These are phyloP conservation scores for Tylopilus sp. DNA, from an alignment of 1,284 basidiomycete species.

Conservation along the genomic window DNA sequence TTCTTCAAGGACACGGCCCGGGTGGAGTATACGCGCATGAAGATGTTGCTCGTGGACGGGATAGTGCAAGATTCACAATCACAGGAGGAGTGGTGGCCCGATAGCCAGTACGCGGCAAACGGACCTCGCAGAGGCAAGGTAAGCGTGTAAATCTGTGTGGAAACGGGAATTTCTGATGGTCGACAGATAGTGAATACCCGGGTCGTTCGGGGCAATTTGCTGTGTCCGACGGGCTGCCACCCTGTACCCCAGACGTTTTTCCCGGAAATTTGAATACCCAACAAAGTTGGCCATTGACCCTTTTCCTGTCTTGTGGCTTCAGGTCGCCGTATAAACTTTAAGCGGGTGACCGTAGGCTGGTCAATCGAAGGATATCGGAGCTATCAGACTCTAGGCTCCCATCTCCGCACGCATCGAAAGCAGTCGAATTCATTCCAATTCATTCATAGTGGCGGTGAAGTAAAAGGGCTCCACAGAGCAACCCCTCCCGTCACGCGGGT, in stretches of 20 bases:
- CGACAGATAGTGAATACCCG: constrained; percentile 8
- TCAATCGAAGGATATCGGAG: constrained; percentile 2
- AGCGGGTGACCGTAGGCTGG: not conserved
- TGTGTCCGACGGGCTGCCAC: constrained; percentile 6
- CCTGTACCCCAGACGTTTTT: constrained; percentile 17
- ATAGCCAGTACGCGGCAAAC: not conserved
- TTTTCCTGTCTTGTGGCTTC: constrained; percentile 1
- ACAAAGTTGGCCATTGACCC: constrained; percentile 1
- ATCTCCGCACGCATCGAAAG: constrained; percentile 2
- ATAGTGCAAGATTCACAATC: constrained; percentile 1
- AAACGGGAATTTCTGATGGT: not conserved
- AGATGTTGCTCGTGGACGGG: constrained; percentile 22
- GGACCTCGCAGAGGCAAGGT: not conserved
- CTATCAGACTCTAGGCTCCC: not conserved
- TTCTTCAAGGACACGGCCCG: constrained; percentile 51
- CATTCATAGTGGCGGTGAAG: not conserved
- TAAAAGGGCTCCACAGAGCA: not conserved
- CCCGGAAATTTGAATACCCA: constrained; percentile 2
- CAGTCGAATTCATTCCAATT: not conserved
- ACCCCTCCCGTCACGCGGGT: not conserved
- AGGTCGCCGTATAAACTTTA: constrained; percentile 1
- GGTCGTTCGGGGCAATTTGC: constrained; percentile 5
- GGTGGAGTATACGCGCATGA: constrained; percentile 54
- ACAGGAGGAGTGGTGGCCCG: not conserved
- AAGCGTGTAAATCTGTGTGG: constrained; percentile 2